phyloP scores from a whole-genome alignment of 2,329 filamentous ascomycete species.

The Aciculosporium take region DNA sequence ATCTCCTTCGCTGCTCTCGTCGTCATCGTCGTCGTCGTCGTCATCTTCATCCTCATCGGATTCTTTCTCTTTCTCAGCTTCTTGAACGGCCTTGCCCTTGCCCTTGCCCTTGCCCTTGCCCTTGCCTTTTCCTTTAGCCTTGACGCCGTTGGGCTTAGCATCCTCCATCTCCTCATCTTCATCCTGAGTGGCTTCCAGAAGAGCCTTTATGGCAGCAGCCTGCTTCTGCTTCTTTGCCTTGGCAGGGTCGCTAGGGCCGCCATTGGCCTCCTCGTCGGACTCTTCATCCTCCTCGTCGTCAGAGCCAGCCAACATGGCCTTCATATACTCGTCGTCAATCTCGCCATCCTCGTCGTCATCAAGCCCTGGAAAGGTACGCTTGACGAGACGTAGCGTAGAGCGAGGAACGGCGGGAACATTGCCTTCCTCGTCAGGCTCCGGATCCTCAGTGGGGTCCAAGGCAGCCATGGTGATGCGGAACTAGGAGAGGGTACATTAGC shows the following conservation, averaged over 20 bases:
- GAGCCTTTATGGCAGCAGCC: conserved; percentile 61
- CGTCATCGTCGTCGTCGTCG: conserved; percentile 40
- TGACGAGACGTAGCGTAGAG: conserved; percentile 83
- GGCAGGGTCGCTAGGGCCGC: conserved; percentile 78
- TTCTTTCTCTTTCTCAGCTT: conserved; percentile 39
- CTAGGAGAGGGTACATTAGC: conserved; percentile 32
- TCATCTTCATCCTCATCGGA: conserved; percentile 18
- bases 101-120: conserved; percentile 54
- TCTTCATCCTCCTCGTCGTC: conserved; percentile 42
- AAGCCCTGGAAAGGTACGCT: conserved; percentile 47
- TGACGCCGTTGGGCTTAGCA: conserved; percentile 43
- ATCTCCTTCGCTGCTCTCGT: conserved; percentile 46
- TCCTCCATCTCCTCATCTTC: conserved; percentile 63
- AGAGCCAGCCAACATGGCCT: conserved; percentile 35
- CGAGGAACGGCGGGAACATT: conserved; percentile 51
- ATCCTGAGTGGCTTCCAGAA: conserved; percentile 52
- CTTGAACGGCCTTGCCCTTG: conserved; percentile 51
- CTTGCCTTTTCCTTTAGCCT: conserved; percentile 41
- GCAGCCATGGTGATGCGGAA: conserved; percentile 98
- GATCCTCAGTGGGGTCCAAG: conserved; percentile 72
- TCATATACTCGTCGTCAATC: conserved; percentile 52
- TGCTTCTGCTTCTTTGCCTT: conserved; percentile 81
- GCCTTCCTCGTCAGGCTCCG: conserved; percentile 48
- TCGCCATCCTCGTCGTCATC: conserved; percentile 44
- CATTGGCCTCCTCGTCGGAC: conserved; percentile 56